These are phyloP conservation scores for Phytophthora meadii DNA, from an alignment of 352 stramenopile species.

Conservation along the genomic window DNA sequence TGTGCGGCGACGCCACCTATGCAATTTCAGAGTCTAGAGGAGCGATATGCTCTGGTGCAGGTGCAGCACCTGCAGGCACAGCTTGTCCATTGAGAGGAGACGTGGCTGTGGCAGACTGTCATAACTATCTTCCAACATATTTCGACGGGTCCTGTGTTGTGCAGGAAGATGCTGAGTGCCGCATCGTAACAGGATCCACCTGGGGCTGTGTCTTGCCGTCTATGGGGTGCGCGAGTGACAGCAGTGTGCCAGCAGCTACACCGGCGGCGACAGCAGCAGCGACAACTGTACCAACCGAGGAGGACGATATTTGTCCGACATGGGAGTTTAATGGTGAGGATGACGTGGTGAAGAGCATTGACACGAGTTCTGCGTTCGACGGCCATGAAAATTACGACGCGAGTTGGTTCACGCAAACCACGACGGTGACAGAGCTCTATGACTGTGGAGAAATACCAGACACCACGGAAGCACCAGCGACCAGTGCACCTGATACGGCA, in stretches of 20 bases:
- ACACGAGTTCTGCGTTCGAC: slow-evolving; percentile 30
- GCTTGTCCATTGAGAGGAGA: slow-evolving; percentile 59
- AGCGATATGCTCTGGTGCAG: slow-evolving; percentile 25
- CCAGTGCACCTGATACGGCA: neutral
- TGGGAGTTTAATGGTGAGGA: slow-evolving; percentile 22
- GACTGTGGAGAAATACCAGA: slow-evolving; percentile 24
- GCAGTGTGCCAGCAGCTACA: neutral
- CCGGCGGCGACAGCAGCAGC: slow-evolving; percentile 13
- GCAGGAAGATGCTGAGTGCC: slow-evolving; percentile 52
- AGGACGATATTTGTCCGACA: slow-evolving; percentile 19
- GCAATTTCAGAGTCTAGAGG: slow-evolving; percentile 26
- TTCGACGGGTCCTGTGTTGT: slow-evolving; percentile 40
- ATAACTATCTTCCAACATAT: slow-evolving; percentile 51
- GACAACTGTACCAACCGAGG: slow-evolving; percentile 15
- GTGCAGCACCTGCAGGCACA: slow-evolving; percentile 35
- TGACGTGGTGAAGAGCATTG: slow-evolving; percentile 27
- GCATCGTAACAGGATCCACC: slow-evolving; percentile 36
- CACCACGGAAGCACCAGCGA: slow-evolving; percentile 10
- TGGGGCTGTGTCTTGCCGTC: slow-evolving; percentile 54
- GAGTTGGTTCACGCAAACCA: slow-evolving; percentile 37
- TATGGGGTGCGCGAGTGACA: slow-evolving; percentile 23
- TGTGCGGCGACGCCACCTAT: slow-evolving; percentile 59
- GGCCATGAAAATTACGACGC: slow-evolving; percentile 32
- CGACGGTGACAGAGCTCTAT: slow-evolving; percentile 29
- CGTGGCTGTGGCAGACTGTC: slow-evolving; percentile 45